A percentile compares a stretch with the other conserved stretches of the same genome.
phyloP scores from a whole-genome alignment of 768 basidiomycete genomes.

The Leccinum disarticulatum region DNA sequence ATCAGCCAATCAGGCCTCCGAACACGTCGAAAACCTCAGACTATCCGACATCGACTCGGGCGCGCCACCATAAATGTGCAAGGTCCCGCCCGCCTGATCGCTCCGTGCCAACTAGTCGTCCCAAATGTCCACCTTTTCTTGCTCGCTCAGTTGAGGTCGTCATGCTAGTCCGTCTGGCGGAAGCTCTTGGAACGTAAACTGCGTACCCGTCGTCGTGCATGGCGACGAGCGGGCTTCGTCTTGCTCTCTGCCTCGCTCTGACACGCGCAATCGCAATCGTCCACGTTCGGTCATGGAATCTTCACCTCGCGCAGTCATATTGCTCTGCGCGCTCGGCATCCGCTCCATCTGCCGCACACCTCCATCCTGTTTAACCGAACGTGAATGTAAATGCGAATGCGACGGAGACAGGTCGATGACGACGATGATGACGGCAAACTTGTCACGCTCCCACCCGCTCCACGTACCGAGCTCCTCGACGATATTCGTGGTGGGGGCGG shows the following conservation, averaged over 20 bases:
- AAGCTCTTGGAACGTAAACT: constrained; percentile 51
- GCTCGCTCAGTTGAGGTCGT: constrained; percentile 50
- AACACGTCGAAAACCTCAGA: constrained; percentile 37
- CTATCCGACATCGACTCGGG: constrained; percentile 44
- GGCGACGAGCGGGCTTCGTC: constrained; percentile 1
- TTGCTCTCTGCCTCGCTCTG: constrained; percentile 6
- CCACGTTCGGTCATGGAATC: constrained; percentile 3
- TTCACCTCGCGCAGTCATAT: constrained; percentile 29
- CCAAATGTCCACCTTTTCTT: constrained; percentile 74
- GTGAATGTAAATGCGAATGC: not conserved
- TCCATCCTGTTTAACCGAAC: constrained; percentile 5
- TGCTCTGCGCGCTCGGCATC: constrained; percentile 27
- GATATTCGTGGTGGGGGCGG: constrained; percentile 30
- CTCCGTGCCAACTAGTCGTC: constrained; percentile 66
- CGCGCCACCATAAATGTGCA: constrained; percentile 47
- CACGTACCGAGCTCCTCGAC: constrained; percentile 15
- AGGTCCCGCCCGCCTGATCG: constrained; percentile 69
- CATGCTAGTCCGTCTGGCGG: constrained; percentile 22
- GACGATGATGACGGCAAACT: constrained; percentile 5
- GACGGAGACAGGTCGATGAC: not conserved
- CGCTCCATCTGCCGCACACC: constrained; percentile 20
- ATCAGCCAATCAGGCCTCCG: constrained; percentile 14
- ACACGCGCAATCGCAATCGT: not conserved
- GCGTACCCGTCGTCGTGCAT: constrained; percentile 24
- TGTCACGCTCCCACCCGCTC: constrained; percentile 4